Percentiles rank a stretch among this genome's conserved stretches.
These are phyloP conservation scores for Sporothrix sp. DNA, from an alignment of 2,329 filamentous ascomycete genomes.

Conservation along the genomic window DNA sequence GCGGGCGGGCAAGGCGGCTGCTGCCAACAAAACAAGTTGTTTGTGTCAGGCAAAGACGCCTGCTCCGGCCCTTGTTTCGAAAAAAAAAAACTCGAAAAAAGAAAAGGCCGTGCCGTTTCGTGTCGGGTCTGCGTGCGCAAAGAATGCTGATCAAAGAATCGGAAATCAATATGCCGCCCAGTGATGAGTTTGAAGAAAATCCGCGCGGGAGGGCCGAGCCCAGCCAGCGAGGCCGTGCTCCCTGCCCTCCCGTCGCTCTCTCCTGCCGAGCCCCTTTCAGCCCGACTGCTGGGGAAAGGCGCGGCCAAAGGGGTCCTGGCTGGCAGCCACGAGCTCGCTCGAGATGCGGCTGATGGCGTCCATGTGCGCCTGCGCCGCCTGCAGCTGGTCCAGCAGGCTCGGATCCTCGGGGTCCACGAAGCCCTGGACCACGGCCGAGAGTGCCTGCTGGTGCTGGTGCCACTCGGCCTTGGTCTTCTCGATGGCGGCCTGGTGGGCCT, in stretches of 20 bases:
- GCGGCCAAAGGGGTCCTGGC: slow-evolving; percentile 20
- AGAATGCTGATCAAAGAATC: no score
- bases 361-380: slow-evolving; percentile 40
- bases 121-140: no score
- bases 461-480: slow-evolving; percentile 42
- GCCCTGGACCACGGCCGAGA: slow-evolving; percentile 48
- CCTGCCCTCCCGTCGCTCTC: no score
- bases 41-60: no score
- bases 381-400: slow-evolving; percentile 45
- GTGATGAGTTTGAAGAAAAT: no score
- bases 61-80: no score
- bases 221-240: no score
- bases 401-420: slow-evolving; percentile 41
- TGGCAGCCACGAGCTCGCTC: slow-evolving; percentile 27
- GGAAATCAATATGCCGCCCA: no score
- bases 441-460: slow-evolving; percentile 52
- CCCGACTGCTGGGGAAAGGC: slow-evolving; percentile 11
- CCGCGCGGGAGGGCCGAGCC: no score
- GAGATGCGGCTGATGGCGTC: slow-evolving; percentile 43
- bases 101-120: not conserved
- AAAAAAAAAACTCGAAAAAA: not conserved
- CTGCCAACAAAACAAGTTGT: no score
- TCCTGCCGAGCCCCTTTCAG: no score
- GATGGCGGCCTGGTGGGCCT: slow-evolving; percentile 20
- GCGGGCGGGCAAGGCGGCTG: no score